phyloP scores from a whole-genome alignment of 163 green algal species.

The Scenedesmus sp. region DNA sequence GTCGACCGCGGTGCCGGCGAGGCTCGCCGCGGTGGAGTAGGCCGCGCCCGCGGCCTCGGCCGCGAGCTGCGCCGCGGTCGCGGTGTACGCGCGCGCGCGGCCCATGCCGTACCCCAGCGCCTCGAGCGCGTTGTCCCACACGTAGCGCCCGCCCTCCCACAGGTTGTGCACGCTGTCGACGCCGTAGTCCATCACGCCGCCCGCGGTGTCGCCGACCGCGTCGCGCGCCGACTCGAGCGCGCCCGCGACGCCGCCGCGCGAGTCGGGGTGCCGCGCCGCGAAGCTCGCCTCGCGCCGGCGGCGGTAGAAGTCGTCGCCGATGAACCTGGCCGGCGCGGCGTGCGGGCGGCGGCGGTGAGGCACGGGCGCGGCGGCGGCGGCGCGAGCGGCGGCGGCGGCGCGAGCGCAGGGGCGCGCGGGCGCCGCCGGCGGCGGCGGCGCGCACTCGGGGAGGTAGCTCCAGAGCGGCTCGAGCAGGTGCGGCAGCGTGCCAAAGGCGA shows the following conservation, averaged over 20 bases:
- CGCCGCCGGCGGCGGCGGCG: too few species aligned
- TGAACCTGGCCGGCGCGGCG: slow-evolving; percentile 17
- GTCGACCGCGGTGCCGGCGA: neutral
- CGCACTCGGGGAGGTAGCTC: slow-evolving; percentile 28
- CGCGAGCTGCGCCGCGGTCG: slow-evolving; percentile 13
- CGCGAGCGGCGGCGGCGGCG: neutral
- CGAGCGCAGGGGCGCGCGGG: too few species aligned
- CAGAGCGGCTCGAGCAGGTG: slow-evolving; percentile 46
- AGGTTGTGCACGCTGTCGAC: slow-evolving; percentile 33
- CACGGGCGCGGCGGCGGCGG: neutral
- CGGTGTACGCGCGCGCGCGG: slow-evolving; percentile 10
- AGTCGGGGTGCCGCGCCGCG: slow-evolving; percentile 11
- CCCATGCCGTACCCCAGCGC: slow-evolving; percentile 18
- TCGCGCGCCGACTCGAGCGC: slow-evolving; percentile 27
- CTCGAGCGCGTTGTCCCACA: slow-evolving; percentile 9
- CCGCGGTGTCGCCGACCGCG: slow-evolving; percentile 18
- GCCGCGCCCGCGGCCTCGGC: neutral
- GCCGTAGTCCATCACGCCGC: neutral
- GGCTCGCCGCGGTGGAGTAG: neutral
- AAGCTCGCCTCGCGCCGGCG: slow-evolving; percentile 13
- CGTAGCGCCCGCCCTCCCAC: slow-evolving; percentile 15
- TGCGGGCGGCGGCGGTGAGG: too few species aligned
- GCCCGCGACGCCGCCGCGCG: neutral
- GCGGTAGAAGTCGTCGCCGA: slow-evolving; percentile 46
- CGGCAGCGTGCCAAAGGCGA: slow-evolving; percentile 25